Conservation (phyloP, 805 yeast species). For the Yarrowia sp. region DNA sequence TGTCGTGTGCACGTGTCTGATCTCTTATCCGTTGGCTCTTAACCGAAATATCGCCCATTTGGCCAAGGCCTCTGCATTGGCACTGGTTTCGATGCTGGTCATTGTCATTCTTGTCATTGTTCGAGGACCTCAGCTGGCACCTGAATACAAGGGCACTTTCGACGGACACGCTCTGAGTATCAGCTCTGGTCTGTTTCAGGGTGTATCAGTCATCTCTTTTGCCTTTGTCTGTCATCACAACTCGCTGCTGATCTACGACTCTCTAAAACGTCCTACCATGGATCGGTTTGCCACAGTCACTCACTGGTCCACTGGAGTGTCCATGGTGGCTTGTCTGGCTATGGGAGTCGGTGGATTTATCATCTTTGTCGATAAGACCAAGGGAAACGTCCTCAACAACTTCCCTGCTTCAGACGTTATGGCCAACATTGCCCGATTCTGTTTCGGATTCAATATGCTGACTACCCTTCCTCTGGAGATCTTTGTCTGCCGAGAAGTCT, state of each 20-base stretch:
- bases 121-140: constrained; percentile 70
- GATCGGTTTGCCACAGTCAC: constrained; percentile 78
- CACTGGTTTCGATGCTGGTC: constrained; percentile 80
- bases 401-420: constrained; percentile 76
- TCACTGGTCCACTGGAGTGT: constrained; percentile 81
- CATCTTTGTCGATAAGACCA: constrained; percentile 76
- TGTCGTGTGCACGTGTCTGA: constrained; percentile 66
- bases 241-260: constrained; percentile 86
- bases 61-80: constrained; percentile 87
- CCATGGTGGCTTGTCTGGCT: constrained; percentile 76
- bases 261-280: constrained; percentile 76
- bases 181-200: constrained; percentile 77
- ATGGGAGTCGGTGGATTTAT: constrained; percentile 83
- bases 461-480: constrained; percentile 91
- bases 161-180: constrained; percentile 55
- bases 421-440: constrained; percentile 85
- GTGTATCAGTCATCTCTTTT: constrained; percentile 91
- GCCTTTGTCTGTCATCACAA: constrained; percentile 97
- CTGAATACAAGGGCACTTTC: constrained; percentile 56
- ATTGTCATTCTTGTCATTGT: constrained; percentile 76
- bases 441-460: constrained; percentile 90
- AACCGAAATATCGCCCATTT: constrained; percentile 79
- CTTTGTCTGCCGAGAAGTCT: constrained; percentile 86
- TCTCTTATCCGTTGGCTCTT: constrained; percentile 84
- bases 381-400: constrained; percentile 88